Percentiles rank a stretch among this genome's conserved stretches.
These are phyloP conservation scores for Psophocarpus tetragonolobus DNA, from an alignment of 306 rosid species.

Conservation along the genomic window DNA sequence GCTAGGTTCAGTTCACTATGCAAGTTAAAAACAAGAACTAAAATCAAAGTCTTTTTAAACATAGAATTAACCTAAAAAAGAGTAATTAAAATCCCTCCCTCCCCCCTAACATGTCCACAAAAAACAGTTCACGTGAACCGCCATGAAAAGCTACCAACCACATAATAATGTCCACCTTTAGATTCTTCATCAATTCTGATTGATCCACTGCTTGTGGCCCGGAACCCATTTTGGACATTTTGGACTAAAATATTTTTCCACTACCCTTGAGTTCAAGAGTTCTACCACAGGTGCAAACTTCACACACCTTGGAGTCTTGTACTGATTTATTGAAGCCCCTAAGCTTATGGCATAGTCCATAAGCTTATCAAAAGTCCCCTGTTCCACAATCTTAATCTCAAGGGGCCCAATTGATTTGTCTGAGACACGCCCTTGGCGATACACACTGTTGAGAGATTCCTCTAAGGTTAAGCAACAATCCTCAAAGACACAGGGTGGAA, in stretches of 20 bases:
- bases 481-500: slow-evolving; percentile 83
- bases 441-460: slow-evolving; percentile 88
- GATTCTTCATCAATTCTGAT: slow-evolving; percentile 43
- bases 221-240: slow-evolving; percentile 97
- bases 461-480: slow-evolving; percentile 85
- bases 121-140: slow-evolving; percentile 55
- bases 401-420: slow-evolving; percentile 92
- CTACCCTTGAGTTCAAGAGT: slow-evolving; percentile 77
- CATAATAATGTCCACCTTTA: slow-evolving; percentile 20
- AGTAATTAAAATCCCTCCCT: slow-evolving; percentile 39
- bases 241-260: slow-evolving; percentile 68
- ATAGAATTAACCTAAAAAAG: slow-evolving; percentile 50
- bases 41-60: slow-evolving; percentile 37
- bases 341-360: slow-evolving; percentile 96
- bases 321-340: slow-evolving; percentile 96
- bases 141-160: slow-evolving; percentile 46
- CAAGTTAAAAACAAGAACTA: slow-evolving; percentile 28
- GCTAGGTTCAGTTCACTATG: slow-evolving; percentile 59
- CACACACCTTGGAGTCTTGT: slow-evolving; percentile 94
- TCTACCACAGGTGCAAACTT: slow-evolving; percentile 86
- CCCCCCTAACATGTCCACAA: slow-evolving; percentile 49
- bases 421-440: slow-evolving; percentile 86
- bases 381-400: slow-evolving; percentile 82
- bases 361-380: slow-evolving; percentile 88
- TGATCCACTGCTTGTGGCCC: slow-evolving; percentile 85